Evolutionary conservation across 257 asterid species (phyloP).

Genomic region (Verbascum thapsus): DNA sequence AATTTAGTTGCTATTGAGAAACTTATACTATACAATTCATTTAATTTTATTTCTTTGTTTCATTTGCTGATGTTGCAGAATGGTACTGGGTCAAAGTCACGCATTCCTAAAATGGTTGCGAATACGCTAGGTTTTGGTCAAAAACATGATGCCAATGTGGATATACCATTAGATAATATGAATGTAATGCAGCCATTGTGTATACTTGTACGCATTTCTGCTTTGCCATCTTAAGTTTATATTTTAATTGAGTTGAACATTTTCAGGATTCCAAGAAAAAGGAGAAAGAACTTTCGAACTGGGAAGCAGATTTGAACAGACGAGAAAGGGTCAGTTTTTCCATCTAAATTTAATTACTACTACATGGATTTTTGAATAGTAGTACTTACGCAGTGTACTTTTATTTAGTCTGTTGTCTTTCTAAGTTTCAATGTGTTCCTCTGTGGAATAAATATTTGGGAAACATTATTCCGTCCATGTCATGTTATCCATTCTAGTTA

Average conservation of each 20-base stretch:
- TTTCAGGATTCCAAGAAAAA: conserved; percentile 74
- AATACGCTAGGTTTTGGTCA: conserved; percentile 91
- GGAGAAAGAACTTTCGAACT: conserved; percentile 73
- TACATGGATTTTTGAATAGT: neutral
- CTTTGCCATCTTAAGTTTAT: conserved; percentile 18
- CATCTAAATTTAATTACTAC: conserved; percentile 12
- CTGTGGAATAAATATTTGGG: neutral
- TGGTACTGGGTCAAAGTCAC: conserved; percentile 75
- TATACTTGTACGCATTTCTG: conserved; percentile 22
- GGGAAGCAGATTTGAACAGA: conserved; percentile 89
- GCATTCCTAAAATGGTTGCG: conserved; percentile 75
- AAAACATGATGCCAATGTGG: conserved; percentile 93
- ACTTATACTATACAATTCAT: too few species aligned
- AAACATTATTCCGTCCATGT: neutral
- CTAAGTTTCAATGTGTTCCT: neutral
- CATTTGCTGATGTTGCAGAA: conserved; percentile 53
- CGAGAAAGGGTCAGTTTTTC: conserved; percentile 78
- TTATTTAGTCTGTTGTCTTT: neutral
- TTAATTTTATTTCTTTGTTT: conserved; percentile 16
- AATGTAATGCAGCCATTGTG: conserved; percentile 50
- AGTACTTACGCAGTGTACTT: neutral
- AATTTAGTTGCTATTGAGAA: too few species aligned
- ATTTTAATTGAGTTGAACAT: conserved; percentile 24
- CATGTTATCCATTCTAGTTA: conserved; percentile 8
- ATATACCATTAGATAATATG: conserved; percentile 83